A percentile compares a stretch with the other conserved stretches of the same genome.
Conservation (phyloP, 495 filamentous ascomycete genomes). For the Diplogelasinospora grovesii region DNA sequence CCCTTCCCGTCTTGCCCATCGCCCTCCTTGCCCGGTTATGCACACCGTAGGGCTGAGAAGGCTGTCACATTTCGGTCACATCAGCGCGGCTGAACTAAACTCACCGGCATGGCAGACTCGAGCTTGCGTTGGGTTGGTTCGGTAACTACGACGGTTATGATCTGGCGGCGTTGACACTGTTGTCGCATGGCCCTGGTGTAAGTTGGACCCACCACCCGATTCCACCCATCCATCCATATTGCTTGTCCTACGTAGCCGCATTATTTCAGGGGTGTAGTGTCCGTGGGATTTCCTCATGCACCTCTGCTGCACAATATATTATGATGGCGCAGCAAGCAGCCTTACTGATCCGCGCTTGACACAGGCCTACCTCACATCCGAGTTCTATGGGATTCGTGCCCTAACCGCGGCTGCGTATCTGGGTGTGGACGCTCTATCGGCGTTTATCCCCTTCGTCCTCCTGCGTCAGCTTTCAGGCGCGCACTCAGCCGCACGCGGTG, state of each 20-base stretch:
- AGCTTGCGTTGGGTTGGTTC: slow-evolving; percentile 65
- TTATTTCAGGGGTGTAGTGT: background rate
- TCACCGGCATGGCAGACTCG: slow-evolving; percentile 37
- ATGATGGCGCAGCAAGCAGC: too few relatives aligned
- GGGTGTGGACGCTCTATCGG: slow-evolving; percentile 57
- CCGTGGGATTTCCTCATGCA: slow-evolving; percentile 2
- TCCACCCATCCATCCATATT: background rate
- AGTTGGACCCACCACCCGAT: slow-evolving; percentile 15
- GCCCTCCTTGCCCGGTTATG: slow-evolving; percentile 13
- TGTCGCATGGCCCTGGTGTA: slow-evolving; percentile 65
- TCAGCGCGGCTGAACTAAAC: slow-evolving; percentile 26
- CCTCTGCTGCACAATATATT: background rate
- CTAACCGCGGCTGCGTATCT: slow-evolving; percentile 51
- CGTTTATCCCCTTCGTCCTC: slow-evolving; percentile 62
- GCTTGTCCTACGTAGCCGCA: slow-evolving; percentile 5
- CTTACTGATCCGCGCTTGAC: background rate
- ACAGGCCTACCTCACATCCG: slow-evolving; percentile 59
- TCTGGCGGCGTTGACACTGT: slow-evolving; percentile 56
- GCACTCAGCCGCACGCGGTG: slow-evolving; percentile 51
- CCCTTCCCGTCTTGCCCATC: too few relatives aligned
- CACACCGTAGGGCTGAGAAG: slow-evolving; percentile 15
- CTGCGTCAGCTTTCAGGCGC: slow-evolving; percentile 56
- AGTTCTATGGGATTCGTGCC: slow-evolving; percentile 64
- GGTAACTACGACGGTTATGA: slow-evolving; percentile 67
- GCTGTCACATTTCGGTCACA: too few relatives aligned